These are phyloP conservation scores for Penicillium arizonense DNA, from an alignment of 495 filamentous ascomycete genomes.

Conservation along the genomic window DNA sequence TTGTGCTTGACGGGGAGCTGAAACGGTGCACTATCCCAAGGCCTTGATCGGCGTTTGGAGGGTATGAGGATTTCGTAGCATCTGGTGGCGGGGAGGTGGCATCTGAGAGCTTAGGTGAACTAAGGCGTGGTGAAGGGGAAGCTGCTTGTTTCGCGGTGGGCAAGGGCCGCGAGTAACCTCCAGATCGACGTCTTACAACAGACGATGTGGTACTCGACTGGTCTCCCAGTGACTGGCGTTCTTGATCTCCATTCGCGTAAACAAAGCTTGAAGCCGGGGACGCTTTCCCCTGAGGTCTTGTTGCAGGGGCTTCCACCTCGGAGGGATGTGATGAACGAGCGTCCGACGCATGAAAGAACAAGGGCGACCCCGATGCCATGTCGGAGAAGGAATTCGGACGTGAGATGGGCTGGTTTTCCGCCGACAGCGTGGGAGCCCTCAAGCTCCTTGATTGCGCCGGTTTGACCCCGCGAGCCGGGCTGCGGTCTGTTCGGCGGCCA, in stretches of 20 bases:
- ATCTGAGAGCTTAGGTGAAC: slow-evolving; percentile 35
- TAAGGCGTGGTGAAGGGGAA: slow-evolving; percentile 42
- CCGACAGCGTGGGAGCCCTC: slow-evolving; percentile 36
- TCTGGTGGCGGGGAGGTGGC: slow-evolving; percentile 26
- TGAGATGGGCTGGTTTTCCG: slow-evolving; percentile 26
- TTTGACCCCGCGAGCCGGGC: slow-evolving; percentile 36
- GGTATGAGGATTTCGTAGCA: slow-evolving; percentile 11
- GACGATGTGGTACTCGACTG: slow-evolving; percentile 15
- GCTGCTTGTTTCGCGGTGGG: slow-evolving; percentile 24
- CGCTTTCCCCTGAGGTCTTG: slow-evolving; percentile 27
- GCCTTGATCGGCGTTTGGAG: slow-evolving; percentile 5
- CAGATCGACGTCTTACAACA: slow-evolving; percentile 34
- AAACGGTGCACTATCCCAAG: slow-evolving; percentile 17
- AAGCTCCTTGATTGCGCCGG: slow-evolving; percentile 30
- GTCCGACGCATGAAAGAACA: slow-evolving; percentile 77
- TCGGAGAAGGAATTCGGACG: slow-evolving; percentile 36
- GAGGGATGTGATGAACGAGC: slow-evolving; percentile 45
- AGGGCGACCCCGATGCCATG: slow-evolving; percentile 40
- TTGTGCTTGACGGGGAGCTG: slow-evolving; percentile 19
- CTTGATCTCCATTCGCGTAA: slow-evolving; percentile 52
- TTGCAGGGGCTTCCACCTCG: slow-evolving; percentile 26
- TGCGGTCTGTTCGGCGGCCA: slow-evolving; percentile 37
- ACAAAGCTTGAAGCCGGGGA: slow-evolving; percentile 52
- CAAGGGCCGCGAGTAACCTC: slow-evolving; percentile 35
- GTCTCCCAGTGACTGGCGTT: slow-evolving; percentile 26